Conservation (phyloP, 495 filamentous ascomycete genomes). For the Penicillium steckii region DNA sequence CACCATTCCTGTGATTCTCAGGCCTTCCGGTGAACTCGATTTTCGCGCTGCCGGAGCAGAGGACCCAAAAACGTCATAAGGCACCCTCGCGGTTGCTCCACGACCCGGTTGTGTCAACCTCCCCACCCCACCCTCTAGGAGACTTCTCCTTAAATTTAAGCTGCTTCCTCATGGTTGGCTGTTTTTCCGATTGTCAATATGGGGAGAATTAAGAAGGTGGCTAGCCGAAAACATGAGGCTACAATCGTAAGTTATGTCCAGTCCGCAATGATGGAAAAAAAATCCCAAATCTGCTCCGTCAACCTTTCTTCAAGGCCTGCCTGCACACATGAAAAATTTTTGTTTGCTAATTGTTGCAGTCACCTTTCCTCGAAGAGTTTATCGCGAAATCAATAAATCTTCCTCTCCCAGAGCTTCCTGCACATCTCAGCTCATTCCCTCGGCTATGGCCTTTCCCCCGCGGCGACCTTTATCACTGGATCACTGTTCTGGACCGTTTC, state of each 20-base stretch:
- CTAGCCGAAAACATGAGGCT: conserved; percentile 88
- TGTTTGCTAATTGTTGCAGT: conserved; percentile 54
- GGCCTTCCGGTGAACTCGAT: conserved; percentile 17
- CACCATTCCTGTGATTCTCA: conserved; percentile 1
- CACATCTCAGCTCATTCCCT: conserved; percentile 76
- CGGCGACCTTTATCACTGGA: conserved; percentile 98
- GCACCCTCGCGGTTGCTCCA: conserved; percentile 37
- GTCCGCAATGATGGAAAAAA: background rate
- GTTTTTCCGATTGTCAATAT: conserved; percentile 50
- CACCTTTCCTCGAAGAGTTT: conserved; percentile 79
- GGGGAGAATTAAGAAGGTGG: conserved; percentile 97
- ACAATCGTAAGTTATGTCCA: conserved; percentile 69
- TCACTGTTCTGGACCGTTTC: conserved; percentile 89
- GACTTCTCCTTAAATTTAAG: conserved; percentile 29
- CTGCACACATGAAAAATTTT: conserved; percentile 24
- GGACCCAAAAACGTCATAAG: conserved; percentile 47
- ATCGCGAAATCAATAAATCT: conserved; percentile 64
- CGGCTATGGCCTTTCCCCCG: conserved; percentile 92
- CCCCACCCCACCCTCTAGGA: conserved; percentile 31
- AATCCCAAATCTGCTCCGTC: background rate
- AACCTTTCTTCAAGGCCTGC: conserved; percentile 8
- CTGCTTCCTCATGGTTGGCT: conserved; percentile 50
- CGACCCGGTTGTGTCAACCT: conserved; percentile 34
- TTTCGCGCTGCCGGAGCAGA: conserved; percentile 32
- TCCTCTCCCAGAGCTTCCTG: conserved; percentile 72